Evolutionary conservation across 257 asterid genomes (phyloP).

Genomic region (Schizonepeta tenuifolia): DNA sequence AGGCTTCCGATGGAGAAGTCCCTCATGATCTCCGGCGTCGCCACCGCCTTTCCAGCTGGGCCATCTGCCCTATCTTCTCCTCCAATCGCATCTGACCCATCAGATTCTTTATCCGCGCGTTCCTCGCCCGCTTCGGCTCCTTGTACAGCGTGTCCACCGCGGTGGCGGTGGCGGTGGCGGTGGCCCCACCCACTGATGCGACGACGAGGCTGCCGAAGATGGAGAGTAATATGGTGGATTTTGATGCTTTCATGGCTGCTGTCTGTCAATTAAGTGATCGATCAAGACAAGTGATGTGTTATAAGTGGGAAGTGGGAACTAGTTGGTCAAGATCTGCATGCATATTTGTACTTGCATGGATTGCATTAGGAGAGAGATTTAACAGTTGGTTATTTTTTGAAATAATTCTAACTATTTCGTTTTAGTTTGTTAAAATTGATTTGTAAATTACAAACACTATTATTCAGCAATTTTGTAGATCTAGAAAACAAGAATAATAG

Average conservation of each 20-base stretch:
- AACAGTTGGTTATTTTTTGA: too few species aligned
- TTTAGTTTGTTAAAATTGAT: too few species aligned
- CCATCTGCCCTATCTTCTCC: conserved; percentile 4
- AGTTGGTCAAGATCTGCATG: neutral
- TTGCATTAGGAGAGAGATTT: too few species aligned
- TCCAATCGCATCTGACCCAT: neutral
- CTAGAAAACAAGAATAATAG: too few species aligned
- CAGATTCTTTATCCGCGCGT: neutral
- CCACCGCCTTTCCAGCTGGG: neutral
- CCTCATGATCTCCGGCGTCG: neutral
- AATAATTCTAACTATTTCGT: too few species aligned
- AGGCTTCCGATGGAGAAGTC: neutral
- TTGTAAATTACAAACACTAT: too few species aligned
- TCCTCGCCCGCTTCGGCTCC: neutral
- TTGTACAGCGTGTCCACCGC: neutral
- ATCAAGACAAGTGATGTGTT: neutral
- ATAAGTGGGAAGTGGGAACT: neutral
- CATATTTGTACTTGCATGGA: neutral
- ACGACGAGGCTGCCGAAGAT: neutral
- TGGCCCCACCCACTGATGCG: too few species aligned
- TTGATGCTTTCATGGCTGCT: neutral
- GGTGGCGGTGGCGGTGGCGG: neutral
- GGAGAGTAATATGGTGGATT: neutral
- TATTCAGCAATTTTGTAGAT: too few species aligned
- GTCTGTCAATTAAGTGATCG: neutral